These are phyloP conservation scores for Elaeis guineensis DNA, from an alignment of 176 grass and related monocot genomes.

Conservation along the genomic window DNA sequence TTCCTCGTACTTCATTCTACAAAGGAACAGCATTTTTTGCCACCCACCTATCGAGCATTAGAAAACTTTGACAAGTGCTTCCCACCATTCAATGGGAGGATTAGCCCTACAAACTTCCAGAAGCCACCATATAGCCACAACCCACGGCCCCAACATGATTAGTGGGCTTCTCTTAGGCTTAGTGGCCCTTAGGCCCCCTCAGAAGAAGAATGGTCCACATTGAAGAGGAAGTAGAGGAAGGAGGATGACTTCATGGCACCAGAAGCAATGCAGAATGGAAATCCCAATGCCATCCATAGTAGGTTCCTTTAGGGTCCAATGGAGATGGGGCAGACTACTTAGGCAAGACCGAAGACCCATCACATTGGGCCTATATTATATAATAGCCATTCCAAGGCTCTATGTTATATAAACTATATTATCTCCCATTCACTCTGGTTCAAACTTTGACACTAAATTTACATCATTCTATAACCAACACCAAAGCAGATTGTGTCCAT, in stretches of 20 bases:
- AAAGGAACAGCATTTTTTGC: too few relatives aligned
- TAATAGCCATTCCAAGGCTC: too few relatives aligned
- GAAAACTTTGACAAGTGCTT: not conserved
- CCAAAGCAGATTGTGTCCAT: too few relatives aligned
- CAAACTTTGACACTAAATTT: too few relatives aligned
- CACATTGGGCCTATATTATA: not conserved
- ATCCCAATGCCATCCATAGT: not conserved
- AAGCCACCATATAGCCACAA: not conserved
- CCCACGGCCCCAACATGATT: constrained; percentile 7
- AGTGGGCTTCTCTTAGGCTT: constrained; percentile 8
- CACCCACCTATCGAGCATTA: too few relatives aligned
- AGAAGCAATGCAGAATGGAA: constrained; percentile 29
- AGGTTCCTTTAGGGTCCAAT: constrained; percentile 1
- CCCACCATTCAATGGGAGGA: not conserved
- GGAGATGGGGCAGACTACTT: constrained; percentile 1
- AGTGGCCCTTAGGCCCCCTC: constrained; percentile 4
- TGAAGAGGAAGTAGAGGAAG: constrained; percentile 35
- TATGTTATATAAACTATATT: too few relatives aligned
- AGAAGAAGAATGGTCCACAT: constrained; percentile 2
- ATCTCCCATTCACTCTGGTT: too few relatives aligned
- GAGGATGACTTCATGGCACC: constrained; percentile 37
- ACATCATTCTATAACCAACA: too few relatives aligned
- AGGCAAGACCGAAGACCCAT: constrained; percentile 2
- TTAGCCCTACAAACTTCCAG: constrained; percentile 10
- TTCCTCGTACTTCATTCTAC: too few relatives aligned